Evolutionary conservation across 805 yeast species (phyloP), one percentile per base, ranked within the genome.

Genomic region (Candida sphagnicola): DNA sequence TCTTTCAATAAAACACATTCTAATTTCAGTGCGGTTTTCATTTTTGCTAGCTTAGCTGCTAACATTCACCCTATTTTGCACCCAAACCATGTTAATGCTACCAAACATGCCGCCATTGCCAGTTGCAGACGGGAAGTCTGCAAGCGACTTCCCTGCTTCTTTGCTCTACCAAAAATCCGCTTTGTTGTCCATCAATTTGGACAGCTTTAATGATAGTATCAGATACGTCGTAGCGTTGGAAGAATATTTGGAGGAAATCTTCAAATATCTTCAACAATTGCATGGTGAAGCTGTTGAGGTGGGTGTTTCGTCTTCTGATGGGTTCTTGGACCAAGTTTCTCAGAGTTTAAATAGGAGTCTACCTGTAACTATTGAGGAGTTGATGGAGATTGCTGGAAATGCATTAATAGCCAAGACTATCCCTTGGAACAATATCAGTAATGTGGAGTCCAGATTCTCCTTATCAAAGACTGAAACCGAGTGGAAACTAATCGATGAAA

Each of bases 41-140:
- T 8, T 8, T 8, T 8, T 21, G 25, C 25, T 8, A 21, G 10
- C 11, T 21, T 21, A 8, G 25, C 25, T 11, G 25, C 25, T 21
- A 21, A 21, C 8, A 11, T 21, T 21, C 11, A 21, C 11, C 25
- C 11, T 21, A 12, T 26, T 33, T 14, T 14, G 13, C 18, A n/a
- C n/a, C n/a, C 21, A 14, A 21, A 33, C 23, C n/a, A 61, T 63
- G 69, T 47, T 63, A 30, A 52, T 60, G 6, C 53, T 64, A 35
- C 69, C 70, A 29, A 48, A 61, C 35, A 58, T 65, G 2, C 67
- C 67, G 1, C 65, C 62, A 5, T 36, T 48, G 5, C 63, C 66
- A 3, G 42, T 30, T 2, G 41, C 41, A 5, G 34, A 43, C 19
- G 29, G 33, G 11, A 14, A 44, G 2, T 12, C 41, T 3, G 31